phyloP scores from a whole-genome alignment of 1,139 yeast species.

The Geotrichum aggregatum region DNA sequence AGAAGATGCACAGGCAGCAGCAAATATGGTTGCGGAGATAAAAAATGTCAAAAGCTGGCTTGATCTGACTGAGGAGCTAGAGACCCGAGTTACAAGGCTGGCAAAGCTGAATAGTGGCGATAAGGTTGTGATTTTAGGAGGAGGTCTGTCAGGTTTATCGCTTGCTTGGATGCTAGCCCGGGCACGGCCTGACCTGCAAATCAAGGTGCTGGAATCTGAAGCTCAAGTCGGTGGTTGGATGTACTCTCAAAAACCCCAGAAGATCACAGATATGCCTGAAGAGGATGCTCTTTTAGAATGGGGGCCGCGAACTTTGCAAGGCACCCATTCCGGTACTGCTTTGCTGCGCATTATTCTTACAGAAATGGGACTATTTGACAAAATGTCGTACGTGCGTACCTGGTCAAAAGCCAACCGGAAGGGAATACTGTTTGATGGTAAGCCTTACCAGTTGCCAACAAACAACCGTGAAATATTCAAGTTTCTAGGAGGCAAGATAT shows the following conservation, averaged over 20 bases:
- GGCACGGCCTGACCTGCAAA: conserved; percentile 58
- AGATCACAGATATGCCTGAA: conserved; percentile 20
- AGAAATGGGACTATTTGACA: conserved; percentile 44
- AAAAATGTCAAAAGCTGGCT: conserved; percentile 13
- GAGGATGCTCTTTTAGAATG: conserved; percentile 35
- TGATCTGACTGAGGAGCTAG: conserved; percentile 27
- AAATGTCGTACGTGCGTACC: conserved; percentile 47
- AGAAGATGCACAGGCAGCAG: conserved; percentile 15
- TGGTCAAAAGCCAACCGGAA: conserved; percentile 55
- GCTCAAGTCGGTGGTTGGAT: conserved; percentile 77
- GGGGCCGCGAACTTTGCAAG: conserved; percentile 45
- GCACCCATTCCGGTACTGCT: conserved; percentile 38
- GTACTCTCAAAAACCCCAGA: conserved; percentile 40
- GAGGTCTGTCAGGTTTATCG: conserved; percentile 82
- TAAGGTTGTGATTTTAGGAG: conserved; percentile 54
- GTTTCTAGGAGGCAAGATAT: conserved; percentile 36
- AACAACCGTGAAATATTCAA: conserved; percentile 27
- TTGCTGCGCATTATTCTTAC: conserved; percentile 39
- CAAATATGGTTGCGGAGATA: conserved; percentile 9
- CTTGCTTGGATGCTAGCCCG: conserved; percentile 68
- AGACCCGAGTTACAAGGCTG: conserved; percentile 30
- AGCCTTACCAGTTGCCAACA: conserved; percentile 36
- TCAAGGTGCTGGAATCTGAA: conserved; percentile 58
- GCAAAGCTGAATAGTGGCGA: conserved; percentile 31
- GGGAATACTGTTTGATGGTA: conserved; percentile 46